These are phyloP conservation scores for Pholiota microspora DNA, from an alignment of 768 basidiomycete genomes.

Conservation along the genomic window DNA sequence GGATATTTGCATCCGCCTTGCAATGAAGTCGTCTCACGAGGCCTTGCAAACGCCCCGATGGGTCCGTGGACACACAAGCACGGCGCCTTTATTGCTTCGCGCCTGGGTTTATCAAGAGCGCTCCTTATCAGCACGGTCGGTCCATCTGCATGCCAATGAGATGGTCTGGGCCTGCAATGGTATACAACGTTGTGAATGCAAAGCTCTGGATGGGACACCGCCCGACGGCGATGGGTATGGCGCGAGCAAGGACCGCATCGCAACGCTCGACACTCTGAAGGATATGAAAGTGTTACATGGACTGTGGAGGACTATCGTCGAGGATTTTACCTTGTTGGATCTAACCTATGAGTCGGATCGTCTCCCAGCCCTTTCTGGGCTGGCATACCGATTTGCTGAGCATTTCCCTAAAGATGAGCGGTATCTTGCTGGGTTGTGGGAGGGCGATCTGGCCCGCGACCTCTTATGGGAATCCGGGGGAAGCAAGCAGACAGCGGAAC, in stretches of 20 bases:
- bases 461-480: conserved; percentile 16
- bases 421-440: conserved; percentile 16
- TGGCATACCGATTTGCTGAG: conserved; percentile 13
- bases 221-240: conserved; percentile 14
- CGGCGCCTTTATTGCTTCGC: conserved; percentile 12
- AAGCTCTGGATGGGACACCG: conserved; percentile 11
- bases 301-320: conserved; percentile 15
- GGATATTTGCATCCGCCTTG: conserved; percentile 12
- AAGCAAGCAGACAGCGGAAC: conserved; percentile 1
- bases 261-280: conserved; percentile 2
- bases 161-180: conserved; percentile 16
- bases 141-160: conserved; percentile 14
- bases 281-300: conserved; percentile 9
- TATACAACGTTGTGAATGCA: conserved; percentile 14
- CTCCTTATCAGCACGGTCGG: conserved; percentile 9
- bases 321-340: conserved; percentile 13
- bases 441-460: conserved; percentile 13
- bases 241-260: conserved; percentile 12
- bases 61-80: conserved; percentile 7
- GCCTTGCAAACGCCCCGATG: conserved; percentile 15
- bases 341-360: conserved; percentile 15
- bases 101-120: conserved; percentile 18
- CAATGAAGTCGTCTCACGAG: conserved; percentile 13
- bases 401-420: conserved; percentile 11
- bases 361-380: conserved; percentile 14